Percentiles rank a stretch among this genome's conserved stretches.
phyloP scores from a whole-genome alignment of 768 basidiomycete genomes.

The Rhizopogon vinicolor region DNA sequence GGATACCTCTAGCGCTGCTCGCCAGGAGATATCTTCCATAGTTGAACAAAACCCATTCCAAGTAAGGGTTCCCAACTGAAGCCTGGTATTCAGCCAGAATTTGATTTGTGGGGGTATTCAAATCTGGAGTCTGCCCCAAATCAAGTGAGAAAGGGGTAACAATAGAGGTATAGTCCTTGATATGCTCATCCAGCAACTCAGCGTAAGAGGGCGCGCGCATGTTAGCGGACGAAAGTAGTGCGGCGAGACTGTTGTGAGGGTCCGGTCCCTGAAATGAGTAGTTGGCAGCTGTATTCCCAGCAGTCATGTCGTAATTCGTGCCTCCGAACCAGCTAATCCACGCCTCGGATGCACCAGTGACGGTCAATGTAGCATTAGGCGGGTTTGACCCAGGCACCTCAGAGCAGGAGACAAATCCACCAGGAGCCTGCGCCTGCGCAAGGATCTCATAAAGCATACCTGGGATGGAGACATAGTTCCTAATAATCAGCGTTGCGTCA shows the following conservation, averaged over 20 bases:
- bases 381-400: constrained; percentile 19
- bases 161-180: constrained; percentile 44
- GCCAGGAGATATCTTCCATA: constrained; percentile 64
- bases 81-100: constrained; percentile 48
- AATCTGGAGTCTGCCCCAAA: constrained; percentile 53
- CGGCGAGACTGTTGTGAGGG: constrained; percentile 45
- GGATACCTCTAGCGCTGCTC: constrained; percentile 53
- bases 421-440: constrained; percentile 37
- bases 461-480: constrained; percentile 41
- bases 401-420: constrained; percentile 30
- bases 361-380: constrained; percentile 44
- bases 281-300: constrained; percentile 48
- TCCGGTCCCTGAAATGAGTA: constrained; percentile 65
- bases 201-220: constrained; percentile 27
- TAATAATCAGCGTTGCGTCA: constrained; percentile 48
- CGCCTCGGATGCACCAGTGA: constrained; percentile 44
- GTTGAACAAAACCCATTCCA: constrained; percentile 75
- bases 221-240: constrained; percentile 29
- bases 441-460: constrained; percentile 76
- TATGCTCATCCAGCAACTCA: constrained; percentile 41
- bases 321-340: constrained; percentile 75
- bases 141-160: constrained; percentile 48
- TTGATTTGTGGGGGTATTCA: constrained; percentile 51
- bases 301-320: constrained; percentile 61
- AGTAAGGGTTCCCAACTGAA: constrained; percentile 54